Evolutionary conservation across 208 protist genomes (phyloP), one percentile per base, ranked within the genome.

Genomic region (Acanthamoeba polyphaga): DNA sequence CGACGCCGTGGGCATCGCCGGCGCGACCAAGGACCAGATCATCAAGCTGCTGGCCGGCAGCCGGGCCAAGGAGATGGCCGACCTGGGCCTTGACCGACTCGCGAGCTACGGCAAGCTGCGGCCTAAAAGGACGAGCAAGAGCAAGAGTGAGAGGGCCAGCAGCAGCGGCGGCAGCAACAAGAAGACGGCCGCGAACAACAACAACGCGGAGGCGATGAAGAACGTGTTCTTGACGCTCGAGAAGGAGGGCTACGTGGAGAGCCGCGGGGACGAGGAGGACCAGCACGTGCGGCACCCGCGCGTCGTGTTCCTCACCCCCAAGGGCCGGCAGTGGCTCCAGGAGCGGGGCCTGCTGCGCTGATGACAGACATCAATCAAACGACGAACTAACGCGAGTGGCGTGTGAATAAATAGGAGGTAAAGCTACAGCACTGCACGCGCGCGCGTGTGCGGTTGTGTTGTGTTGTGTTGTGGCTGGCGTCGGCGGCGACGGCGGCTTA

Each of bases 171-270:
- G 6, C 60, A 24, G 3, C 60, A 66, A 19, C n/a, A 24, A n/a
- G 13, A 51, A 19, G 24, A n/a, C 46, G 51, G 27, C 19, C n/a
- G 7, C 64, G 49, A 32, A 38, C 15, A 55, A 88, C 80, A 68
- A n/a, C n/a, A 24, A n/a, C 32, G 51, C 51, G 24, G 49, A 88
- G 51, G 27, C 43, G 53, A 32, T 88, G 49, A 34, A 9, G 32
- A 55, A 88, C 80, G 17, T 88, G 17, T 88, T 88, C 80, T 12
- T 43, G 19, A 88, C 80, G 80, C 80, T 88, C 17, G 80, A 88
- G 27, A 58, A 64, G n/a, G 80, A 88, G 51, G 80, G 49, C 27
- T 88, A 66, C 80, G 13, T 88, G n/a, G 80, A 88, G 53, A 88
- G 29, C 29, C 43, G 49, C 51, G 34, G 49, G 49, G 80, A 88